Conservation (phyloP, 768 basidiomycete genomes). For the Mycena leptocephala region DNA sequence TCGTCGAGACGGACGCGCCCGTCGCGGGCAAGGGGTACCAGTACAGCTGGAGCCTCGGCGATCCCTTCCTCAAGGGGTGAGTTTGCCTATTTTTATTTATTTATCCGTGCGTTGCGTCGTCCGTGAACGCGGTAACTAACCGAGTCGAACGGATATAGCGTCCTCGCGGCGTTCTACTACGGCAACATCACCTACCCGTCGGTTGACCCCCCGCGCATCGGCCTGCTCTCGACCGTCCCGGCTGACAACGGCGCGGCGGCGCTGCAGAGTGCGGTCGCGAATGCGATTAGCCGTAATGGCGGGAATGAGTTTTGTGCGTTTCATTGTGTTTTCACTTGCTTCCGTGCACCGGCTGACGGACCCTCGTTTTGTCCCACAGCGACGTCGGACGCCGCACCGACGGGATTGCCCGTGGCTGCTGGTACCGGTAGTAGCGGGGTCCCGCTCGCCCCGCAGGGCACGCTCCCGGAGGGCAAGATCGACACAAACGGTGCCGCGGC, state of each 20-base stretch:
- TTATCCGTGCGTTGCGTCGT: too few species aligned
- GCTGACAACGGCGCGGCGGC: slow-evolving; percentile 56
- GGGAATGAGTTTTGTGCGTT: slow-evolving; percentile 55
- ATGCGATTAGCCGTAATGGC: slow-evolving; percentile 50
- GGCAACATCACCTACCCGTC: slow-evolving; percentile 76
- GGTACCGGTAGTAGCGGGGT: slow-evolving; percentile 44
- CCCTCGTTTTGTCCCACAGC: too few species aligned
- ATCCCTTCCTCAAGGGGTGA: slow-evolving; percentile 84
- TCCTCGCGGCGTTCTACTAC: slow-evolving; percentile 78
- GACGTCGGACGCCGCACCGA: slow-evolving; percentile 59
- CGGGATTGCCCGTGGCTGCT: slow-evolving; percentile 43
- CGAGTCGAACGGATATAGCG: slow-evolving; percentile 57
- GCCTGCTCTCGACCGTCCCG: slow-evolving; percentile 82
- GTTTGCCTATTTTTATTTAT: slow-evolving; percentile 35
- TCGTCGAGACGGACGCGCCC: slow-evolving; percentile 79
- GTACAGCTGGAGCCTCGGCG: slow-evolving; percentile 86
- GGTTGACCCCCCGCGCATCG: slow-evolving; percentile 77
- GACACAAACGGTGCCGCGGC: not conserved
- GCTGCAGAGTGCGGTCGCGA: slow-evolving; percentile 53
- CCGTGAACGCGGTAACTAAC: too few species aligned
- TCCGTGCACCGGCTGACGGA: too few species aligned
- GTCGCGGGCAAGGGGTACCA: slow-evolving; percentile 66
- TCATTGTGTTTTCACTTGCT: not conserved
- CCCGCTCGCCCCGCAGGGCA: slow-evolving; percentile 30
- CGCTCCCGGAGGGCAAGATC: slow-evolving; percentile 20